Evolutionary conservation across 164 flowering plant species (phyloP).

Genomic region (Stephania japonica): DNA sequence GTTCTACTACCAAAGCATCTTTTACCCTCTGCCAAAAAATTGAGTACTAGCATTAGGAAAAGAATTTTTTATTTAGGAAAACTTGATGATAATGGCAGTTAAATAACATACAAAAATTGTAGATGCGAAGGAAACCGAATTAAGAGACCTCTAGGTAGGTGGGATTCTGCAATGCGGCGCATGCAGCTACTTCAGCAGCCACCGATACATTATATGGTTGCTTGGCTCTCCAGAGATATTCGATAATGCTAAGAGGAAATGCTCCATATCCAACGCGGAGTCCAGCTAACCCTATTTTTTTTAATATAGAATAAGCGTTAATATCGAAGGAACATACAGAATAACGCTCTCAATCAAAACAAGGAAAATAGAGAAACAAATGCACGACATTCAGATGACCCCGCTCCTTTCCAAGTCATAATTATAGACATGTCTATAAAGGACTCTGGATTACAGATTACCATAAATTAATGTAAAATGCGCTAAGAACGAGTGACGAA

Average conservation of each 20-base stretch:
- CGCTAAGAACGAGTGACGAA: neutral
- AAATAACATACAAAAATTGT: neutral
- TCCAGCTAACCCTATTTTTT: slow-evolving; percentile 83
- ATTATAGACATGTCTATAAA: too few species aligned
- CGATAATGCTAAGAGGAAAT: slow-evolving; percentile 83
- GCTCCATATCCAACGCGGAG: slow-evolving; percentile 98
- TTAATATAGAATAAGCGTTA: neutral
- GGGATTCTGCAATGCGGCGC: slow-evolving; percentile 90
- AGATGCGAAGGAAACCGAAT: neutral
- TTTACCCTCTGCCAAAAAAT: slow-evolving; percentile 62
- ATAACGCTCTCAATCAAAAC: neutral
- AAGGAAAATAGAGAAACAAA: neutral
- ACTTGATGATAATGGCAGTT: neutral
- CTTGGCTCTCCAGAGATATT: slow-evolving; percentile 95
- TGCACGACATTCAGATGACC: neutral
- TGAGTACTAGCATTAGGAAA: slow-evolving; percentile 14
- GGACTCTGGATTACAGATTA: too few species aligned
- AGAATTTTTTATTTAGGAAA: neutral
- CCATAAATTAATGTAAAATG: too few species aligned
- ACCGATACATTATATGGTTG: slow-evolving; percentile 99
- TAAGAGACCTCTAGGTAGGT: slow-evolving; percentile 70
- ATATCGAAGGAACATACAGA: neutral
- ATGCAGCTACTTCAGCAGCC: slow-evolving; percentile 96
- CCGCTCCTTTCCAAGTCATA: too few species aligned
- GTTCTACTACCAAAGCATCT: slow-evolving; percentile 70